phyloP scores from a whole-genome alignment of 208 protist species.

The Leishmania major region DNA sequence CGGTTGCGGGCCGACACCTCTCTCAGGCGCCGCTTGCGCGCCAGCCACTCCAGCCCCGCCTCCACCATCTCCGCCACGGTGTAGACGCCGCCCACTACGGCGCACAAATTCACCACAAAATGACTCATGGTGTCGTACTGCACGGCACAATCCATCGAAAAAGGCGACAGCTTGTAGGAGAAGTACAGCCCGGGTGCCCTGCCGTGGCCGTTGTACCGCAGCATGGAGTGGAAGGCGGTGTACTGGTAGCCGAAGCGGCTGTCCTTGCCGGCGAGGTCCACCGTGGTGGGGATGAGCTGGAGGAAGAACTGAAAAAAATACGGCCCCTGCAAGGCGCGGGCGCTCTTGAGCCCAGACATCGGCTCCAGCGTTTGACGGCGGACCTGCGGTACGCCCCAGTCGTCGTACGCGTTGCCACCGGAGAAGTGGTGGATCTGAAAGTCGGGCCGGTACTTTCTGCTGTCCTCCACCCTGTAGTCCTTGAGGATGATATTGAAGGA shows the following conservation, averaged over 20 bases:
- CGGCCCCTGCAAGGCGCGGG: not conserved
- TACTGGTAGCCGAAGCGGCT: constrained; percentile 23
- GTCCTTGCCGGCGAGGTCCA: constrained; percentile 19
- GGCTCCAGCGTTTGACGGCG: constrained; percentile 22
- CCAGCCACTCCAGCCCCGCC: constrained; percentile 21
- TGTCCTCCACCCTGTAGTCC: constrained; percentile 14
- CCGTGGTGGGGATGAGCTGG: constrained; percentile 34
- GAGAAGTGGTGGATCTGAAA: constrained; percentile 21
- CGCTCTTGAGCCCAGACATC: constrained; percentile 3
- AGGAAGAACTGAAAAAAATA: constrained; percentile 40
- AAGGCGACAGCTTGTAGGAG: constrained; percentile 26
- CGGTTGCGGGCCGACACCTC: constrained; percentile 12
- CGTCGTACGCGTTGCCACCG: constrained; percentile 19
- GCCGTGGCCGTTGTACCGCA: constrained; percentile 15
- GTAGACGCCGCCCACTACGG: constrained; percentile 59
- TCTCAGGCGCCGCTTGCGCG: constrained; percentile 12
- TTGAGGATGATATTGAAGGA: constrained; percentile 34
- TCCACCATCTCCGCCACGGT: constrained; percentile 54
- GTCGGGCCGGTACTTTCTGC: constrained; percentile 16
- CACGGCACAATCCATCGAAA: constrained; percentile 31
- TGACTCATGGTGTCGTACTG: constrained; percentile 41
- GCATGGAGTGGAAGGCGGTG: constrained; percentile 32
- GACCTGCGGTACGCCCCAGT: constrained; percentile 33
- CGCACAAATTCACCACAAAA: constrained; percentile 61
- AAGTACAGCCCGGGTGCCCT: constrained; percentile 30